phyloP scores from a whole-genome alignment of 495 filamentous ascomycete species.

The Penicillium diatomitis region DNA sequence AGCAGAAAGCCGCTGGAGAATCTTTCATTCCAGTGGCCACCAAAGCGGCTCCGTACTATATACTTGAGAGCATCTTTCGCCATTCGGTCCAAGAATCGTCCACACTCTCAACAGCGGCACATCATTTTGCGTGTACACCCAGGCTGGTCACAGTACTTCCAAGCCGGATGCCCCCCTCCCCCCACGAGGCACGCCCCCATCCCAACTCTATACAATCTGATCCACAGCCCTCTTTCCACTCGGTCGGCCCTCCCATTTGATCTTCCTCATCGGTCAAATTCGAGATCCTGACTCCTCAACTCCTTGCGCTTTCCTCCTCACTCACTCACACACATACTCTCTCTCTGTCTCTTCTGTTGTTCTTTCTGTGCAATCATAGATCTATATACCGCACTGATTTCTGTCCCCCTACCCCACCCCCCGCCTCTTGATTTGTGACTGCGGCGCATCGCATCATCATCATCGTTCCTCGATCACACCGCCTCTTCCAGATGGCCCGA shows the following conservation, averaged over 20 bases:
- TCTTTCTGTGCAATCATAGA: background rate
- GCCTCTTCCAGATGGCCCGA: constrained; percentile 34
- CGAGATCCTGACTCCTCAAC: background rate
- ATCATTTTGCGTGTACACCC: no score
- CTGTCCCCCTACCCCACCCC: constrained; percentile 8
- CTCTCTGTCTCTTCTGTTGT: constrained; percentile 1
- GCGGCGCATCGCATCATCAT: background rate
- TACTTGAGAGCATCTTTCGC: no score
- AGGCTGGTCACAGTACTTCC: no score
- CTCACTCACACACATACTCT: constrained; percentile 18
- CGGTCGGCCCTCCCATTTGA: background rate
- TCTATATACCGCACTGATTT: constrained; percentile 19
- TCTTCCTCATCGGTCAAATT: background rate
- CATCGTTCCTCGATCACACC: constrained; percentile 9
- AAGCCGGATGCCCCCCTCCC: no score
- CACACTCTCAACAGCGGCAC: no score
- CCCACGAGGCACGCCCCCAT: background rate
- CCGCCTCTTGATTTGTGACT: constrained; percentile 3
- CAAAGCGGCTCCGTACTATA: no score
- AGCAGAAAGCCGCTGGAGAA: no score
- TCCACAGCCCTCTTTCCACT: background rate
- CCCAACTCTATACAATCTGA: background rate
- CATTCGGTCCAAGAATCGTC: no score
- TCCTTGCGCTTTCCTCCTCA: constrained; percentile 3
- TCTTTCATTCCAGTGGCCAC: no score